A percentile compares a stretch with the other conserved stretches of the same genome.
These are phyloP conservation scores for Yamagishiella unicocca DNA, from an alignment of 139 green algal genomes.

Conservation along the genomic window DNA sequence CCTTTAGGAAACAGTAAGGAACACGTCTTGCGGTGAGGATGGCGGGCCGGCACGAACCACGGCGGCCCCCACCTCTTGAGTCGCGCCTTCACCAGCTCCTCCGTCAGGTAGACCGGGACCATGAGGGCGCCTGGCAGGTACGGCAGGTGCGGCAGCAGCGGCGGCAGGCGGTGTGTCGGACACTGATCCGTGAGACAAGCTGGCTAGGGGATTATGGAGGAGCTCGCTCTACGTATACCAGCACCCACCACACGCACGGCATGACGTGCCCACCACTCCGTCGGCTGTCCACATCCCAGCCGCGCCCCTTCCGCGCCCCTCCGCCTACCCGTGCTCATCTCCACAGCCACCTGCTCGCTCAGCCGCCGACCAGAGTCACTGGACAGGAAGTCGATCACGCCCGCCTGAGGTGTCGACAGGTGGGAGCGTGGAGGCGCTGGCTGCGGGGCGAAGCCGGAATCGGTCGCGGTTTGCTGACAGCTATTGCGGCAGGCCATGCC, in stretches of 20 bases:
- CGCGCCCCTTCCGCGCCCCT: too few species aligned
- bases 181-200: too few species aligned
- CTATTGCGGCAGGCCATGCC: not conserved
- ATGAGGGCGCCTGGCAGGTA: slow-evolving; percentile 14
- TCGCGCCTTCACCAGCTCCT: slow-evolving; percentile 34
- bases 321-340: slow-evolving; percentile 24
- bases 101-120: slow-evolving; percentile 29
- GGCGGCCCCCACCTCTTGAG: not conserved
- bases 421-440: not conserved
- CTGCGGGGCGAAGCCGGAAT: not conserved
- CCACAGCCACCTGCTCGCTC: slow-evolving; percentile 29
- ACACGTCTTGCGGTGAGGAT: too few species aligned
- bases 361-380: slow-evolving; percentile 7
- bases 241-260: too few species aligned
- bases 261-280: too few species aligned
- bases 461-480: not conserved
- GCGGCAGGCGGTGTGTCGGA: too few species aligned
- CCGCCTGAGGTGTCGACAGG: not conserved
- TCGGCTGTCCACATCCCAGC: too few species aligned
- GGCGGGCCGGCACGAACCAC: too few species aligned
- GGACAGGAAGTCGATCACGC: slow-evolving; percentile 5
- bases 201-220: too few species aligned
- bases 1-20: too few species aligned
- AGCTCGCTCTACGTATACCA: too few species aligned
- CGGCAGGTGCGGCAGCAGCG: too few species aligned